Base-by-base conservation (phyloP, 768 basidiomycete genomes). In the Agaricus subrufescens region DNA sequence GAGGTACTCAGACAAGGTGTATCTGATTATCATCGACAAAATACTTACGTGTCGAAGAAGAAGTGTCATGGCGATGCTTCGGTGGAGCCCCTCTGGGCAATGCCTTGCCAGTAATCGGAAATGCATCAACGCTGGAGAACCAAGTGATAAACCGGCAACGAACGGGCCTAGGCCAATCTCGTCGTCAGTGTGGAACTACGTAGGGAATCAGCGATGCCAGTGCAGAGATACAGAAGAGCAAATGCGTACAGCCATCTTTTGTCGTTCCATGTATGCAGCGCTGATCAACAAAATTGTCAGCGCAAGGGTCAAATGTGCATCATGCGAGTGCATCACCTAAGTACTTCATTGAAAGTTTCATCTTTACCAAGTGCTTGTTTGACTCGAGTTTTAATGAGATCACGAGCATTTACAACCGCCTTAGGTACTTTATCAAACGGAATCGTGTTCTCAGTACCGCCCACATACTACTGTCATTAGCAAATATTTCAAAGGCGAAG, bases 241-340 rank as follows among this genome's bases (percentile, higher is more conserved):
- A 31, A 55, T 4, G 68, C 80, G 63, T 65, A 90, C 90, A 48
- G 88, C 80, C 90, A 93, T 93, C 65, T 79, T 87, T 67, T 92
- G 91, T 56, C 81, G 77, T 63, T 89, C 87, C 87, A 92, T 91
- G 62, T 93, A 93, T 1, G 88, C 90, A 46, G 86, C 88, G 57
- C 84, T 84, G 45, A 31, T 60, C 42, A 61, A 30, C 30, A 14
- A 48, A 26, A 5, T 11, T 6, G 45, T 14, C 12, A 14, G 29
- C 9, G 6, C 7, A 4, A n/a, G 43, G 1, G 8, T 19, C 5
- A 48, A 10, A 29, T 48, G 31, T 42, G 19, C 52, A 19, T 48
- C 26, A 3, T 11, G 30, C 19, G 29, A 30, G 39, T 34, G 50
- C 37, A 60, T 29, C 52, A 79, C 80, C 77, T 86, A 30, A 93